Percentiles rank a stretch among this genome's conserved stretches.
Evolutionary conservation across 495 filamentous ascomycete species (phyloP).

Genomic region (Jackrogersella minutella): DNA sequence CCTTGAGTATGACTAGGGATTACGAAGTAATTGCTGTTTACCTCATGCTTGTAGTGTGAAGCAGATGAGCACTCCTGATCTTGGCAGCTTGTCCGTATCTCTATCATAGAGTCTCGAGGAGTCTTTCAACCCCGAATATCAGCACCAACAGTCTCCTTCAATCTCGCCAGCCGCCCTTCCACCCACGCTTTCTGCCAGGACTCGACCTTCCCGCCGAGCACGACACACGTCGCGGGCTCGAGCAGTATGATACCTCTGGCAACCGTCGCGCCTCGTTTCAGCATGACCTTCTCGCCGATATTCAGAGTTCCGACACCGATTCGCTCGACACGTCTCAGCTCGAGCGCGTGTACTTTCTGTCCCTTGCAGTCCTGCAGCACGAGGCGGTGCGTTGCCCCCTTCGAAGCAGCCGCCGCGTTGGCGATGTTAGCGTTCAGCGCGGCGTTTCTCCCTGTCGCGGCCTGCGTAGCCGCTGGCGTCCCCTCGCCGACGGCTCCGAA

Average conservation of each 20-base stretch:
- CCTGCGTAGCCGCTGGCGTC: constrained; percentile 11
- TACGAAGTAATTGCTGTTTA: too few relatives aligned
- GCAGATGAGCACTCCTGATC: too few relatives aligned
- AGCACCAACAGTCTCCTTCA: constrained; percentile 66
- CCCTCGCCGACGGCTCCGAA: constrained; percentile 10
- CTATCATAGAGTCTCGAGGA: too few relatives aligned
- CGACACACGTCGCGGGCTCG: constrained; percentile 65
- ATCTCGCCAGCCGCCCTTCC: constrained; percentile 71
- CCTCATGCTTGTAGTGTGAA: too few relatives aligned
- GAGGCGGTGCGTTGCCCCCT: constrained; percentile 76
- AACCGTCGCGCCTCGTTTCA: constrained; percentile 68
- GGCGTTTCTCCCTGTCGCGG: constrained; percentile 34
- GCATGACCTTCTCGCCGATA: constrained; percentile 83
- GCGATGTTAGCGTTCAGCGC: constrained; percentile 25
- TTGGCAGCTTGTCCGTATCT: too few relatives aligned
- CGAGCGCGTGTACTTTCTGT: constrained; percentile 72
- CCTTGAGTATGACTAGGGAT: neutral
- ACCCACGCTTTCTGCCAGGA: constrained; percentile 78
- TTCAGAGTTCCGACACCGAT: constrained; percentile 69
- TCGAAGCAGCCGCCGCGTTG: constrained; percentile 30
- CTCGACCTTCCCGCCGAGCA: constrained; percentile 91
- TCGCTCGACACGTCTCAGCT: constrained; percentile 71
- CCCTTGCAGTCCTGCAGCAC: constrained; percentile 83
- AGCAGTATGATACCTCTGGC: constrained; percentile 81
- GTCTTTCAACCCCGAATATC: constrained; percentile 27